Percentiles rank a stretch among this genome's conserved stretches.
These are phyloP conservation scores for Brassica hybrid DNA, from an alignment of 441 rosid species.

Conservation along the genomic window DNA sequence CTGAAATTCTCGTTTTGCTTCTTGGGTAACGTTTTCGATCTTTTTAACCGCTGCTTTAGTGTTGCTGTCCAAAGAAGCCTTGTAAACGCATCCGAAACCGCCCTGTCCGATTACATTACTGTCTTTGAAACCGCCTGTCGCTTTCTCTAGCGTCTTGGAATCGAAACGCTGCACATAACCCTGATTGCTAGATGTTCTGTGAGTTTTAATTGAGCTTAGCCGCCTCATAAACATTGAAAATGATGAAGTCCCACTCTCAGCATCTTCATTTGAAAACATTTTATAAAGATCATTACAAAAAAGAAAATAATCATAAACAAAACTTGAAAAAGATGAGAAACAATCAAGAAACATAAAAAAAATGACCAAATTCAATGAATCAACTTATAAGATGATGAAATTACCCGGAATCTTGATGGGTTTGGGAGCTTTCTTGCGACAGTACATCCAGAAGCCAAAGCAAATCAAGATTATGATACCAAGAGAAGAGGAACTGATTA, in stretches of 20 bases:
- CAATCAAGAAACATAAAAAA: background rate
- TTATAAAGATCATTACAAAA: background rate
- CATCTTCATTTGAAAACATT: slow-evolving; percentile 18
- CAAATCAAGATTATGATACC: slow-evolving; percentile 49
- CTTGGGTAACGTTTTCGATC: slow-evolving; percentile 59
- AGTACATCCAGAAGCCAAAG: slow-evolving; percentile 55
- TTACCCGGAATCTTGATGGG: slow-evolving; percentile 39
- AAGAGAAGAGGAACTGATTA: slow-evolving; percentile 60
- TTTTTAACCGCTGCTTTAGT: slow-evolving; percentile 70
- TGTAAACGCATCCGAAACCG: slow-evolving; percentile 81
- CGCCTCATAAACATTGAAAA: slow-evolving; percentile 42
- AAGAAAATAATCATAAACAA: background rate
- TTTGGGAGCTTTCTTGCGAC: slow-evolving; percentile 46
- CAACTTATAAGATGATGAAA: background rate
- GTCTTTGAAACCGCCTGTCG: slow-evolving; percentile 64
- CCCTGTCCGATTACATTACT: slow-evolving; percentile 68
- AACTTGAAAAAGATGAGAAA: background rate
- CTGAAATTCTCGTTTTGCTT: slow-evolving; percentile 72
- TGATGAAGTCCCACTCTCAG: slow-evolving; percentile 56
- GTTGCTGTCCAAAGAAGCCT: slow-evolving; percentile 61
- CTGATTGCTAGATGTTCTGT: slow-evolving; percentile 36
- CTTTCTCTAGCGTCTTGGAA: slow-evolving; percentile 62
- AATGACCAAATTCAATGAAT: background rate
- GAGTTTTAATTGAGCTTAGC: slow-evolving; percentile 29
- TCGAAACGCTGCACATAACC: slow-evolving; percentile 59